A percentile compares a stretch with the other conserved stretches of the same genome.
Conservation (phyloP, 2,329 filamentous ascomycete species). For the Aspergillus calidoustus region DNA sequence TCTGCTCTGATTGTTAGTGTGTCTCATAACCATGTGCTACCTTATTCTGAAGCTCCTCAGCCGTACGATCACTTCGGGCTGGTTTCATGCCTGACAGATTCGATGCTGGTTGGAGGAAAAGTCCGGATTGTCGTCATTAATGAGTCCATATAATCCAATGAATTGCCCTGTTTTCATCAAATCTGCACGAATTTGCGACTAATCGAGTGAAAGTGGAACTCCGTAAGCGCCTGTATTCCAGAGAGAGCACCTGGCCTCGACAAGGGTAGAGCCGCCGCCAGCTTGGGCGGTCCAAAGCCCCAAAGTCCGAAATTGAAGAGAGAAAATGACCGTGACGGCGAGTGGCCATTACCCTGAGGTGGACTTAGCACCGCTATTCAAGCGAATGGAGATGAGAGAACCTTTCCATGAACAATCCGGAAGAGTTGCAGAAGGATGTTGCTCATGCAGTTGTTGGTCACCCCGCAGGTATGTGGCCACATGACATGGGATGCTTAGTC, state of each 20-base stretch:
- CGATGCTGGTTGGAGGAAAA: conserved; percentile 32
- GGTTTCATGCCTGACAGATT: conserved; percentile 21
- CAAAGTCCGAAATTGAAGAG: neutral
- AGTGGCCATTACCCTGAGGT: neutral
- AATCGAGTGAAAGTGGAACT: conserved; percentile 31
- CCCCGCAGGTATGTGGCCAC: conserved; percentile 4
- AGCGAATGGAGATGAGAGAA: neutral
- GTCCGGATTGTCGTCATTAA: conserved; percentile 16
- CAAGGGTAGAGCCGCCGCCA: conserved; percentile 28
- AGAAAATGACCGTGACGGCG: neutral
- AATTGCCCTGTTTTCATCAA: conserved; percentile 24
- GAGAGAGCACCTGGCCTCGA: conserved; percentile 38
- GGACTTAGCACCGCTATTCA: neutral
- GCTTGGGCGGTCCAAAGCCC: neutral
- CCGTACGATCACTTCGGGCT: conserved; percentile 35
- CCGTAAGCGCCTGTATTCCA: conserved; percentile 40
- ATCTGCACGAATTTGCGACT: conserved; percentile 17
- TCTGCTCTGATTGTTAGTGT: conserved; percentile 27
- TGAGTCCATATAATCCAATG: conserved; percentile 26
- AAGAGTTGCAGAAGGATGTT: neutral
- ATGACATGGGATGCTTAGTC: conserved; percentile 7
- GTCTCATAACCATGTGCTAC: conserved; percentile 31
- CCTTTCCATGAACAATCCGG: neutral
- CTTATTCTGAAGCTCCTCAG: conserved; percentile 25
- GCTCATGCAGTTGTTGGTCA: conserved; percentile 1